Evolutionary conservation across 176 grass and related monocot genomes (phyloP).

Genomic region (Themeda triandra): DNA sequence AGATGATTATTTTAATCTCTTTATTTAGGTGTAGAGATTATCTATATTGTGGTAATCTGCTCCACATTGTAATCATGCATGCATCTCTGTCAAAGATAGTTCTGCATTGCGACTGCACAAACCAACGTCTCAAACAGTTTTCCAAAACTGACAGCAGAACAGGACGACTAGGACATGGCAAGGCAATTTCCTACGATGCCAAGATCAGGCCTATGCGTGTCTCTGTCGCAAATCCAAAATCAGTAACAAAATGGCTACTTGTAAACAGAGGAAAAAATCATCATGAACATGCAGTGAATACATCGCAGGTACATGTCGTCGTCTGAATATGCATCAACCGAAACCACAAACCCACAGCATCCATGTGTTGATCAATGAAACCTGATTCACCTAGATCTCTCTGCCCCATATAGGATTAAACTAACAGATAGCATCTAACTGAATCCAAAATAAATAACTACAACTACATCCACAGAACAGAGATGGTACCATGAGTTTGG

Average conservation of each 20-base stretch:
- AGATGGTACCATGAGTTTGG: too few species aligned
- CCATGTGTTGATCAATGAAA: neutral
- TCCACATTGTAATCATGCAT: too few species aligned
- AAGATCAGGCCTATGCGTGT: neutral
- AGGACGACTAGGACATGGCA: neutral
- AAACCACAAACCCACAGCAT: neutral
- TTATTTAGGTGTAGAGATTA: too few species aligned
- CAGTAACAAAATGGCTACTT: neutral
- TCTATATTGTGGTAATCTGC: too few species aligned
- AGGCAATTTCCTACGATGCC: neutral
- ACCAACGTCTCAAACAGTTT: neutral
- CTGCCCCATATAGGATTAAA: conserved; percentile 1
- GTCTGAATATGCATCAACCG: neutral
- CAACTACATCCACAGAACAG: too few species aligned
- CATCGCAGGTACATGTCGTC: neutral
- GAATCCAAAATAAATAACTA: too few species aligned
- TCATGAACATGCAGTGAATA: neutral
- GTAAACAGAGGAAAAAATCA: neutral
- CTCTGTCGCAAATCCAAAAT: neutral
- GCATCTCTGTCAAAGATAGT: neutral
- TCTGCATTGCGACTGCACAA: neutral
- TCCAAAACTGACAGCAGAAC: neutral
- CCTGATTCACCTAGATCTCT: neutral
- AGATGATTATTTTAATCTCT: too few species aligned
- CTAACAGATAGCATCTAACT: too few species aligned